Base-by-base conservation (phyloP, 441 rosid species). In the Hura crepitans region DNA sequence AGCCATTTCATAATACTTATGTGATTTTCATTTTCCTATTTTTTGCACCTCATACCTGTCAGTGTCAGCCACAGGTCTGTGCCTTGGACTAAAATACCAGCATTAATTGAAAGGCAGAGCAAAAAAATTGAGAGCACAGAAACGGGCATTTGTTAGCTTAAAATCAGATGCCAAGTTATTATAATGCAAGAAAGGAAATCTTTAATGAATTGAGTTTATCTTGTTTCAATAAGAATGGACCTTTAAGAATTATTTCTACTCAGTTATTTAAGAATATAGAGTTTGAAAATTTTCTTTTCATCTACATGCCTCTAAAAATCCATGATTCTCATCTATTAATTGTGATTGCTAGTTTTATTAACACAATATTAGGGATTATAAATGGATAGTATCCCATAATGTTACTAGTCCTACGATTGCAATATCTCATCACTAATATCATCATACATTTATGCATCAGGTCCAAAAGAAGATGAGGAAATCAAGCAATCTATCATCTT, bases 401-500 rank as follows among this genome's bases (percentile, higher is more conserved):
- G 42, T 5, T 47, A 28, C 51, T 13, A 12, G 25, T 49, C 45
- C 57, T 25, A 65, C 13, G 15, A n/a, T 2, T 31, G 53, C 42
- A 30, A 18, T 15, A 57, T 22, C n/a, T 37, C 30, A 49, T 37
- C 12, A 13, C 13, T 15, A 37, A 13, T 14, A 30, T 53, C 70
- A 66, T 3, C 23, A 39, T 22, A 53, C 8, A 25, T 37, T 11
- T 37, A 42, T 57, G 62, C 72, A 69, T 56, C 55, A 28, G 9
- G 0, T 43, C 42, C 55, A 69, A 33, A 22, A 51, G 27, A 51
- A 11, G n/a, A 68, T 3, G 42, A 30, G 23, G 18, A 37, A 62
- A 42, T 11, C n/a, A 70, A 54, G 23, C 3, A 37, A 56, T 69
- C 22, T 18, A 70, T 14, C 53, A 20, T 20, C 74, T 12, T 43